Conservation (phyloP, 208 protist species). For the Leishmania lainsoni region DNA sequence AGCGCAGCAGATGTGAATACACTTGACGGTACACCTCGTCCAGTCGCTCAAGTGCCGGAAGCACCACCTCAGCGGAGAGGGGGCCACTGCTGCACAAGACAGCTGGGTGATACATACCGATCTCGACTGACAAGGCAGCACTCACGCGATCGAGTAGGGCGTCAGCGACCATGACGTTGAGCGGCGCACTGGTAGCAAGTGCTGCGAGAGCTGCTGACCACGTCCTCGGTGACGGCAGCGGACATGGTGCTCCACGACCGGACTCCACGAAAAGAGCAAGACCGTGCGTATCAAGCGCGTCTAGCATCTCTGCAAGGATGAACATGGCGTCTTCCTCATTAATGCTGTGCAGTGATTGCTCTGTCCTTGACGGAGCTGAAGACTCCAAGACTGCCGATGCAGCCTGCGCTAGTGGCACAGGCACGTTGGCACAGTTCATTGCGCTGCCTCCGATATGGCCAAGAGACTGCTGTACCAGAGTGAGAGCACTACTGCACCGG, state of each 20-base stretch:
- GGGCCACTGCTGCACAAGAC: slow-evolving; percentile 7
- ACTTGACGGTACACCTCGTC: slow-evolving; percentile 36
- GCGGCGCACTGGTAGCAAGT: slow-evolving; percentile 5
- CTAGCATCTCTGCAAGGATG: slow-evolving; percentile 29
- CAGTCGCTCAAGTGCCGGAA: slow-evolving; percentile 44
- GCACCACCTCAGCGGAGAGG: slow-evolving; percentile 3
- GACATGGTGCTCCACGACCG: neutral
- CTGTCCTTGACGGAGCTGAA: neutral
- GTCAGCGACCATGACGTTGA: slow-evolving; percentile 29
- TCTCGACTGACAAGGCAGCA: slow-evolving; percentile 13
- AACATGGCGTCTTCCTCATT: slow-evolving; percentile 16
- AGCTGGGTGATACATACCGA: slow-evolving; percentile 23
- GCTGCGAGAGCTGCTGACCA: slow-evolving; percentile 18
- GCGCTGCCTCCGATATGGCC: slow-evolving; percentile 1
- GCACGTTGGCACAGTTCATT: slow-evolving; percentile 11
- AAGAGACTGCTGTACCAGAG: neutral
- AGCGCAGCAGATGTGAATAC: slow-evolving; percentile 41
- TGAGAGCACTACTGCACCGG: neutral
- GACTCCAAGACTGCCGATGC: neutral
- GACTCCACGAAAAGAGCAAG: neutral
- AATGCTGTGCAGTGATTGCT: slow-evolving; percentile 1
- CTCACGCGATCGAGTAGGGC: slow-evolving; percentile 20
- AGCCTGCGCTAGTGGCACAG: no score
- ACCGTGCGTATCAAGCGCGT: slow-evolving; percentile 1
- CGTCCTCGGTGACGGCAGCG: neutral